Base-by-base conservation (phyloP, 257 asterid genomes). In the Rhazya stricta region DNA sequence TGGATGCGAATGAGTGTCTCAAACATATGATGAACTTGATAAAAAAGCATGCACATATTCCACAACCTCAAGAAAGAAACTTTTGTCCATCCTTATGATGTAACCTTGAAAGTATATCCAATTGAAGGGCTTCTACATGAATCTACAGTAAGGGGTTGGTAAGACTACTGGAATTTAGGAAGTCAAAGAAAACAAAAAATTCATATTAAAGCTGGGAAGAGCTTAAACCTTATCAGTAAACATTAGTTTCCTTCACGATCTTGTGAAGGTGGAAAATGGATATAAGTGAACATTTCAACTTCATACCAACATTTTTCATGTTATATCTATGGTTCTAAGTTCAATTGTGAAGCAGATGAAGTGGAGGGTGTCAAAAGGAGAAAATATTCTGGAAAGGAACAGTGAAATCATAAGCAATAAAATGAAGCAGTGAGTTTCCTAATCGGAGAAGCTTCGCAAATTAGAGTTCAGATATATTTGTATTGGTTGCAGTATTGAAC, bases 271-370 rank as follows among this genome's bases (percentile, higher is more conserved):
- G 67, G 18, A 15, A 51, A 50, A 74, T 19, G 5, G 50, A 32
- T 5, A 5, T 2, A 51, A 6, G 32, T 53, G n/a, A 57, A 37
- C 45, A 42, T 57, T 29, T n/a, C 30, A 46, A 56, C 5, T 72
- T 32, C 29, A 57, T 12, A 19, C 74, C 71, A 36, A 23, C 71
- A 30, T 48, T 70, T 50, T n/a, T n/a, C 75, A 39, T 51, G 32
- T 13, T 57, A 57, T 54, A 73, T 58, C 46, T 41, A 57, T 57
- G 62, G 29, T 30, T 45, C 61, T 15, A 48, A 25, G 39, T 50
- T 50, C 57, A 41, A 12, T 56, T 29, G 32, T 54, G 15, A 29
- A 42, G 6, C 32, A 48, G 61, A 32, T 18, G 45, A 51, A 58
- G 19, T 30, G 62, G 32, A 57, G 1, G 3, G 9, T 25, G 13